Evolutionary conservation across 148 eudicot species (phyloP), one percentile per base, ranked within the genome.

Genomic region (Rheum nobile): DNA sequence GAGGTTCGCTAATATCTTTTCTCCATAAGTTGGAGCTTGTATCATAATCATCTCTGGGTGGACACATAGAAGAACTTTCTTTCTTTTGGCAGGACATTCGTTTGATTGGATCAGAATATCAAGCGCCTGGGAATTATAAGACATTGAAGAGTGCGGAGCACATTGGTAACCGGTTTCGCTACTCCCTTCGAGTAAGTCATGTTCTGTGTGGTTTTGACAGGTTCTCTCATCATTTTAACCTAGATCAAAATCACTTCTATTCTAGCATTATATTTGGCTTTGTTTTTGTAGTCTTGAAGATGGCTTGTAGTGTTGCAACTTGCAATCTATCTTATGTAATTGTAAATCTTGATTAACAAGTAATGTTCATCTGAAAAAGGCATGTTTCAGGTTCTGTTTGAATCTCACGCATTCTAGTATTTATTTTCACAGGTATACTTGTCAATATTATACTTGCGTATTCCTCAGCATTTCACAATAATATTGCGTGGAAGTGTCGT

Each of bases 131-230:
- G 74, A 16, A 17, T 13, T 57, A 78, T 50, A 77, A 75, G 37
- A 78, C 43, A 71, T 44, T 78, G 69, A 68, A 67, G 48, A 88
- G 76, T 55, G 91, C 88, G 71, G 76, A 84, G 76, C 98, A 94
- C 81, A 82, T 94, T 72, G 96, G 96, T 71, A 82, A 84, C 68
- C 89, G 80, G 59, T 89, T 84, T 41, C 88, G 79, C 24, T 85
- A 80, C 81, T 94, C 98, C 61, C 97, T 94, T 67, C 91, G 96
- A 71, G 98, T 94, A 87, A 83, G 96, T 86, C 76, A 72, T 57
- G 72, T 22, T 74, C 31, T 26, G 47, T 22, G 17, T 39, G 39
- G 22, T 65, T 34, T 32, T 65, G 17, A 2, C 8, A 16, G n/a
- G 38, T 63, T 63, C 32, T 31, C 39, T 26, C 8, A 28, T 26